These are phyloP conservation scores for Balansia obtecta DNA, from an alignment of 2,329 filamentous ascomycete species.

Conservation along the genomic window DNA sequence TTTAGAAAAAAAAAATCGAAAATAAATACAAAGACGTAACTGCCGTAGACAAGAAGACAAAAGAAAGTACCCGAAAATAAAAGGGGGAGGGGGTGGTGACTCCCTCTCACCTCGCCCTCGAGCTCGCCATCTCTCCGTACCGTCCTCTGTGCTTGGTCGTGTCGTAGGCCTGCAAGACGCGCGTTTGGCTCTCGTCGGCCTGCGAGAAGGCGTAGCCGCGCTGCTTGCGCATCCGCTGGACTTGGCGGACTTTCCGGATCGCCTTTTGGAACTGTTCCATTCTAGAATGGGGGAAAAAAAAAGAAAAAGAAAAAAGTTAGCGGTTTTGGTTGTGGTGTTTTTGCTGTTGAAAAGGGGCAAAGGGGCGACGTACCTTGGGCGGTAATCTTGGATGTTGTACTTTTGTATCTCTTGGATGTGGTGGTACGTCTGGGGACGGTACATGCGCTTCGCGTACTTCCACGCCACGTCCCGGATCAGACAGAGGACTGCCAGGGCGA, in stretches of 20 bases:
- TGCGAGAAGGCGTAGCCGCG: conserved; percentile 96
- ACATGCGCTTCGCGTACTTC: conserved; percentile 98
- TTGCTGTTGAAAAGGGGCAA: too few relatives aligned
- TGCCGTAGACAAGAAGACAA: neutral
- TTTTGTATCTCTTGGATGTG: conserved; percentile 99
- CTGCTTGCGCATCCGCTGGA: conserved; percentile 98
- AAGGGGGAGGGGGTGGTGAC: neutral
- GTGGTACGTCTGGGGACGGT: conserved; percentile 88
- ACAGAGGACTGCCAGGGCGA: conserved; percentile 69
- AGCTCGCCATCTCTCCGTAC: conserved; percentile 83
- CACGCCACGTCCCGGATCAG: conserved; percentile 81
- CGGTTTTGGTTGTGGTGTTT: too few relatives aligned
- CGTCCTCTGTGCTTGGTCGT: conserved; percentile 83
- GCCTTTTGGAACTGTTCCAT: conserved; percentile 99
- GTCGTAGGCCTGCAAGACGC: conserved; percentile 93
- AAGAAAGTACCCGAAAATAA: neutral
- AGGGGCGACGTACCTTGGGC: conserved; percentile 78
- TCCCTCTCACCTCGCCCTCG: conserved; percentile 17
- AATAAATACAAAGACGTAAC: neutral
- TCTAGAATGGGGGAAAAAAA: conserved; percentile 28
- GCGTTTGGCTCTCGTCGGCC: conserved; percentile 90
- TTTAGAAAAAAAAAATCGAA: too few relatives aligned
- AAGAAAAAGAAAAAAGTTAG: neutral
- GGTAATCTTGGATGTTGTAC: conserved; percentile 98
- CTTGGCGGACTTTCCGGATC: conserved; percentile 94